Evolutionary conservation across 176 grass and related monocot genomes (phyloP).

Genomic region (maize (Zea mays)): DNA sequence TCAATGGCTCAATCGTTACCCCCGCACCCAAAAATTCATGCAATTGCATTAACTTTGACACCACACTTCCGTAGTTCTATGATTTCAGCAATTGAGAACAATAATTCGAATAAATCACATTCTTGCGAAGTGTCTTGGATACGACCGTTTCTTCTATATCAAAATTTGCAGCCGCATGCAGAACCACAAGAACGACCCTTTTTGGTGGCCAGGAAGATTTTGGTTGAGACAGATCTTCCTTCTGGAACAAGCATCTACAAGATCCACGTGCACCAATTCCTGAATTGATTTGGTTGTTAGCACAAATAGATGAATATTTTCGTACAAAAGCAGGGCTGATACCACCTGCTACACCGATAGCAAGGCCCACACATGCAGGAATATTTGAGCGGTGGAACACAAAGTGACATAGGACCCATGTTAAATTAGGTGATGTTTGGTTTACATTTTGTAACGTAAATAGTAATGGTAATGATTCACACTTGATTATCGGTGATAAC

Average conservation of each 20-base stretch:
- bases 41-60: too few species aligned
- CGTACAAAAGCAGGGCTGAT: neutral
- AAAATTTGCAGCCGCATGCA: neutral
- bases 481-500: too few species aligned
- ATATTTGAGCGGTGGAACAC: neutral
- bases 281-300: slow-evolving; percentile 18
- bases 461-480: too few species aligned
- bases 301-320: slow-evolving; percentile 4
- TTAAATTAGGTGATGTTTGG: too few species aligned
- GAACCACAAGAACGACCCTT: neutral
- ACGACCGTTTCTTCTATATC: neutral
- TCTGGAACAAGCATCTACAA: slow-evolving; percentile 16
- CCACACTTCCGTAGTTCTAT: neutral
- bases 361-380: neutral
- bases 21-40: too few species aligned
- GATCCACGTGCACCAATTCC: neutral
- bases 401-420: neutral
- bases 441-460: too few species aligned
- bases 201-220: neutral
- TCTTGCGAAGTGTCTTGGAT: neutral
- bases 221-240: neutral
- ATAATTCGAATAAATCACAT: neutral
- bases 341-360: neutral
- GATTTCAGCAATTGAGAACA: neutral
- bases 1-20: too few species aligned